phyloP scores from a whole-genome alignment of 768 basidiomycete species.

The Nevesoporus exiguus region DNA sequence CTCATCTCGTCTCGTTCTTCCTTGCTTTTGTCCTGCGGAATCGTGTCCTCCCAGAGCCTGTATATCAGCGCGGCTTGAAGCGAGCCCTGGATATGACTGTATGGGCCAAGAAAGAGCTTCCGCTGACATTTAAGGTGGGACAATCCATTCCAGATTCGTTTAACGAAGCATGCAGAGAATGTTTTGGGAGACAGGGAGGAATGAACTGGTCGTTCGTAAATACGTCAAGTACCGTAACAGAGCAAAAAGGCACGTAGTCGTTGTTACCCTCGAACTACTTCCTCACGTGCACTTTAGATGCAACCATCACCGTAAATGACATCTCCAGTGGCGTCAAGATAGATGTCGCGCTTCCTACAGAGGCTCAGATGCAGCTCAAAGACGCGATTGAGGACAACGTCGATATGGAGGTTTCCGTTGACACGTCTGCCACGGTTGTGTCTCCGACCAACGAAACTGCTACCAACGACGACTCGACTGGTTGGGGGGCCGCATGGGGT shows the following conservation, averaged over 20 bases:
- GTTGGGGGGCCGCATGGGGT: constrained; percentile 9
- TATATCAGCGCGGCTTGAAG: constrained; percentile 44
- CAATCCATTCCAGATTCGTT: constrained; percentile 43
- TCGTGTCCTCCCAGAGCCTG: constrained; percentile 47
- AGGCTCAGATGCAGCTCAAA: constrained; percentile 22
- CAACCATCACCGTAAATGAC: constrained; percentile 16
- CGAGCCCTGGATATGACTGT: constrained; percentile 44
- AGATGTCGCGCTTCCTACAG: constrained; percentile 22
- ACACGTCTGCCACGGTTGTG: neutral
- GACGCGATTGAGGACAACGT: constrained; percentile 29
- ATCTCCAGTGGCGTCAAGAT: constrained; percentile 12
- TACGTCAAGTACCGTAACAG: constrained; percentile 1
- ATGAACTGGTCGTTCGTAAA: constrained; percentile 31
- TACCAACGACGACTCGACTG: neutral
- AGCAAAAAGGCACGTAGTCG: constrained; percentile 8
- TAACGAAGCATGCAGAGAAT: constrained; percentile 43
- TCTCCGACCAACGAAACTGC: neutral
- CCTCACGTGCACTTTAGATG: constrained; percentile 13
- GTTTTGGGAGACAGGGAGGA: constrained; percentile 48
- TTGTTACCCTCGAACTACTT: neutral
- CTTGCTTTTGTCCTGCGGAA: constrained; percentile 57
- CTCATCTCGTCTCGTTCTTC: constrained; percentile 58
- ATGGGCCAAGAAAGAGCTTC: constrained; percentile 41
- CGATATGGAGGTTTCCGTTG: constrained; percentile 18
- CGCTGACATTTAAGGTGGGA: constrained; percentile 39